Conservation (phyloP, 2,329 filamentous ascomycete species). For the Colletotrichum phormii region DNA sequence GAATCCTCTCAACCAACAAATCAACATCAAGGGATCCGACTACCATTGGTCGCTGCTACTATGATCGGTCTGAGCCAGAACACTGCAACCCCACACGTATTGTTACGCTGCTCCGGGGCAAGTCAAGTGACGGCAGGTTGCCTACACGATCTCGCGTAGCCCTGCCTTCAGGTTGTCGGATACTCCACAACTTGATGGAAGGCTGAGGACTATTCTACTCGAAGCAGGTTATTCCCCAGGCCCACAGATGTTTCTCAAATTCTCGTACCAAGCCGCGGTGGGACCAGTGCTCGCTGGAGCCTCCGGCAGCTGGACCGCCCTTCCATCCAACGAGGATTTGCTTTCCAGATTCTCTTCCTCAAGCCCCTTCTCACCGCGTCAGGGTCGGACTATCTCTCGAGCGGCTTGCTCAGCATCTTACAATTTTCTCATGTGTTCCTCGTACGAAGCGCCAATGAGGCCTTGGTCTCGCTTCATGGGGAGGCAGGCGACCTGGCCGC, state of each 20-base stretch:
- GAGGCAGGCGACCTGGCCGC: no score
- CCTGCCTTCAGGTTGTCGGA: neutral
- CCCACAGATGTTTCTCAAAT: neutral
- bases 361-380: neutral
- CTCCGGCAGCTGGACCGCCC: conserved; percentile 27
- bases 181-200: neutral
- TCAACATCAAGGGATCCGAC: neutral
- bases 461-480: neutral
- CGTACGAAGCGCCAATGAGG: neutral
- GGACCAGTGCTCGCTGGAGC: neutral
- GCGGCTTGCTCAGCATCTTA: neutral
- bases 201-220: neutral
- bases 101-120: neutral
- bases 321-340: conserved; percentile 7
- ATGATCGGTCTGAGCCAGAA: neutral
- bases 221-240: neutral
- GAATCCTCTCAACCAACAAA: conserved; percentile 24
- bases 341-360: neutral
- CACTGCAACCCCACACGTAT: neutral
- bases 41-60: neutral
- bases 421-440: neutral
- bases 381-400: neutral
- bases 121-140: conserved; percentile 23
- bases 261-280: neutral
- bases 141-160: neutral